Evolutionary conservation across 768 basidiomycete species (phyloP).

Genomic region (Lactifluus hygrophoroides): DNA sequence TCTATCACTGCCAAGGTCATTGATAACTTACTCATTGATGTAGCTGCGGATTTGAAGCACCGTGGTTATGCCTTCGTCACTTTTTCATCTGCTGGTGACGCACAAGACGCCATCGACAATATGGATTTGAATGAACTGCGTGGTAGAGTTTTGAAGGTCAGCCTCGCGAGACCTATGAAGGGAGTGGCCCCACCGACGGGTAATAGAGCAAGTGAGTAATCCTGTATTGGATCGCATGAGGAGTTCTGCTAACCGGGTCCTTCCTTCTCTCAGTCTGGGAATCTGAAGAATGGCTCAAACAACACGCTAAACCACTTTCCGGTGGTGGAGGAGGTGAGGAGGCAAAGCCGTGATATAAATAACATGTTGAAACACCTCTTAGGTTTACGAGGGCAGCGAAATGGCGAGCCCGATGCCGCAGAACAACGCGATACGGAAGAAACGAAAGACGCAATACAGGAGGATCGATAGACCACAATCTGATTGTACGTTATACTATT

Average conservation of each 20-base stretch:
- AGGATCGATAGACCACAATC: constrained; percentile 50
- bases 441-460: constrained; percentile 31
- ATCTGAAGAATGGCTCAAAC: constrained; percentile 86
- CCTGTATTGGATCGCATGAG: background rate
- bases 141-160: constrained; percentile 72
- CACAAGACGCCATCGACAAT: constrained; percentile 96
- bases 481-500: background rate
- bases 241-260: background rate
- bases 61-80: constrained; percentile 94
- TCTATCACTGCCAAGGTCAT: constrained; percentile 5
- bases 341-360: background rate
- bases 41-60: constrained; percentile 57
- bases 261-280: constrained; percentile 73
- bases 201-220: constrained; percentile 65
- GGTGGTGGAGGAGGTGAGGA: constrained; percentile 67
- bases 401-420: constrained; percentile 17
- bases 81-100: constrained; percentile 69
- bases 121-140: constrained; percentile 91
- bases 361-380: background rate
- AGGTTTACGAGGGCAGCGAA: constrained; percentile 44
- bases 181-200: constrained; percentile 49
- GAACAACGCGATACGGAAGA: constrained; percentile 26
- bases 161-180: constrained; percentile 78
- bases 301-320: constrained; percentile 70
- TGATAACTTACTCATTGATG: constrained; percentile 5